These are phyloP conservation scores for Fusarium pseudoanthophilum DNA, from an alignment of 2,329 filamentous ascomycete genomes.

Conservation along the genomic window DNA sequence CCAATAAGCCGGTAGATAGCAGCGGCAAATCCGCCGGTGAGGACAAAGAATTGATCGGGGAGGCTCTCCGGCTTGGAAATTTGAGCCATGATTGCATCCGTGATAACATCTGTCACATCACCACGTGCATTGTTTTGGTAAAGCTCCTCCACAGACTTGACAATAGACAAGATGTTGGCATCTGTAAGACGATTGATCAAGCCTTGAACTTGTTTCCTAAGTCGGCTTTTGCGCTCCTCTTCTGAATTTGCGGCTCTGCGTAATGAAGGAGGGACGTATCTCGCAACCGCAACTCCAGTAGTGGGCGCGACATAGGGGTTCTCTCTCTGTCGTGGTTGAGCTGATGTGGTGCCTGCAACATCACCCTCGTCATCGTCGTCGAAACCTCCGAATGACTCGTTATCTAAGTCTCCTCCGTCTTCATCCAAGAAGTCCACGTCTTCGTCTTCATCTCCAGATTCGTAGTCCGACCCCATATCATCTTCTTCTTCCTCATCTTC, in stretches of 20 bases:
- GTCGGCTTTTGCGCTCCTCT: constrained; percentile 72
- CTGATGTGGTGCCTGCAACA: constrained; percentile 45
- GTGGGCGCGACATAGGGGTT: constrained; percentile 89
- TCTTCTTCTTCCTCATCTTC: constrained; percentile 32
- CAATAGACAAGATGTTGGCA: constrained; percentile 85
- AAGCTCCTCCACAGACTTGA: constrained; percentile 82
- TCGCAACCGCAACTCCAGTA: constrained; percentile 60
- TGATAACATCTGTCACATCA: constrained; percentile 83
- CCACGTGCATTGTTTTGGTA: constrained; percentile 89
- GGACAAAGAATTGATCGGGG: constrained; percentile 88
- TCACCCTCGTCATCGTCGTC: constrained; percentile 46
- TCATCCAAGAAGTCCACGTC: constrained; percentile 41
- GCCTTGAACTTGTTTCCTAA: constrained; percentile 86
- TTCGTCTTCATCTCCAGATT: constrained; percentile 31
- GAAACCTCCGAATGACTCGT: constrained; percentile 55
- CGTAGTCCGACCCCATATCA: constrained; percentile 38
- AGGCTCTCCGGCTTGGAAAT: constrained; percentile 81
- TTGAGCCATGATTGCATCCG: constrained; percentile 81
- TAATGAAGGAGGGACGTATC: constrained; percentile 91
- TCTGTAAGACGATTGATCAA: constrained; percentile 94
- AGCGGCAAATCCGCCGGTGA: constrained; percentile 89
- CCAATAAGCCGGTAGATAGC: constrained; percentile 89
- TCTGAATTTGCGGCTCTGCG: constrained; percentile 72
- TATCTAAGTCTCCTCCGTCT: constrained; percentile 46
- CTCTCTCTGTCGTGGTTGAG: constrained; percentile 69